Conservation (phyloP, 331 rosid genomes). For the Arachis monticola region DNA sequence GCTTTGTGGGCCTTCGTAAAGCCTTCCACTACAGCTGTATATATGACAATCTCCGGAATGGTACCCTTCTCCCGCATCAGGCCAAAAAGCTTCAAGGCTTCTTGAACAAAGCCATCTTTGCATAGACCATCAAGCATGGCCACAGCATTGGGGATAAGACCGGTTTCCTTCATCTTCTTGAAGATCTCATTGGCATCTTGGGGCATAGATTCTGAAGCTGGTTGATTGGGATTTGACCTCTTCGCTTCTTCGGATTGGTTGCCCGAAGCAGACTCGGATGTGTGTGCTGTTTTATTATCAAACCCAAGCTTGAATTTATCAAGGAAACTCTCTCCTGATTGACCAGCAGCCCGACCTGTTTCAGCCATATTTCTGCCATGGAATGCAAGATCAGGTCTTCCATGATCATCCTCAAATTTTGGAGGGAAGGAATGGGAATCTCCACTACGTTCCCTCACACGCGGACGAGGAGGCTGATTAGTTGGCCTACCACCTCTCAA, state of each 20-base stretch:
- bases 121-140: slow-evolving; percentile 98
- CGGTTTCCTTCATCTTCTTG: slow-evolving; percentile 93
- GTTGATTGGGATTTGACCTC: slow-evolving; percentile 37
- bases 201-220: slow-evolving; percentile 48
- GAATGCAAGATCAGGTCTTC: slow-evolving; percentile 31
- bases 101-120: slow-evolving; percentile 92
- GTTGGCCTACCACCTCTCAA: slow-evolving; percentile 45
- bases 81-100: slow-evolving; percentile 88
- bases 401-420: slow-evolving; percentile 35
- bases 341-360: slow-evolving; percentile 34
- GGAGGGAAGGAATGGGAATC: slow-evolving; percentile 39
- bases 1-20: slow-evolving; percentile 71
- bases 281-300: slow-evolving; percentile 41
- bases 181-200: slow-evolving; percentile 83
- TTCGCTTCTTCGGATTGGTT: slow-evolving; percentile 38
- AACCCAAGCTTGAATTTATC: slow-evolving; percentile 70
- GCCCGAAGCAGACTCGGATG: slow-evolving; percentile 25
- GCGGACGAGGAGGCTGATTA: slow-evolving; percentile 27
- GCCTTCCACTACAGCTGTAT: slow-evolving; percentile 93
- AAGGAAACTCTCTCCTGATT: slow-evolving; percentile 60
- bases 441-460: slow-evolving; percentile 31
- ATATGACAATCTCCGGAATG: slow-evolving; percentile 85
- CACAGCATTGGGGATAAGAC: slow-evolving; percentile 90
- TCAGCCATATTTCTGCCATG: slow-evolving; percentile 37
- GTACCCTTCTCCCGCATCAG: slow-evolving; percentile 90